Conservation (phyloP, 305 asterid genomes). For the Fraxinus xanthoxyloides region DNA sequence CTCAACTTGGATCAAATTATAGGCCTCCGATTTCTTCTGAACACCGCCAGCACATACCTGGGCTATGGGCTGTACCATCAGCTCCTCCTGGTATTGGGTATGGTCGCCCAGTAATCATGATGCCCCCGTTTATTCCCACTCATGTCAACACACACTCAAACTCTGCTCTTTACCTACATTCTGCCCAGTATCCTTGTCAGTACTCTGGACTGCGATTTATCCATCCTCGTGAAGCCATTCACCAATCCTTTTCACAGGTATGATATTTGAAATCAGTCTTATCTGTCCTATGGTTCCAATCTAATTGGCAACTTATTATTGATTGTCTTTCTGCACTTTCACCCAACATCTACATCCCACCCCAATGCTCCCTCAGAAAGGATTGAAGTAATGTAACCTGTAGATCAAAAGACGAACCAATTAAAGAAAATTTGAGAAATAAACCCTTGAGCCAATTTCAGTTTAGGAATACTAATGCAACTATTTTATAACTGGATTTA, state of each 20-base stretch:
- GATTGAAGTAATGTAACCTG: background rate
- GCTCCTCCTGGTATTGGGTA: slow-evolving; percentile 74
- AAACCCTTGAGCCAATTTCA: background rate
- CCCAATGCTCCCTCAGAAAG: background rate
- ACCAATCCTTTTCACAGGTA: slow-evolving; percentile 85
- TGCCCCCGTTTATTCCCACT: slow-evolving; percentile 69
- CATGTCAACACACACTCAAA: slow-evolving; percentile 62
- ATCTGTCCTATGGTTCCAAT: background rate
- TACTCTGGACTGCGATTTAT: slow-evolving; percentile 72
- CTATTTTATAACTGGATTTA: background rate
- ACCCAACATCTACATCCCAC: background rate
- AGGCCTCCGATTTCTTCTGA: slow-evolving; percentile 66
- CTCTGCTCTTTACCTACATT: slow-evolving; percentile 63
- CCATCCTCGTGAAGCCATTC: slow-evolving; percentile 79
- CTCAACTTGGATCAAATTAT: slow-evolving; percentile 80
- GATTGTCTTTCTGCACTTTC: background rate
- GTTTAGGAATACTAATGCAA: background rate
- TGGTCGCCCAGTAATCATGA: slow-evolving; percentile 69
- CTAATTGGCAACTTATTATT: background rate
- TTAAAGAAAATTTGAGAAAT: background rate
- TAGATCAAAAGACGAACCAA: background rate
- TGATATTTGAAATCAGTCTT: background rate
- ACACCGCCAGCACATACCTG: slow-evolving; percentile 78
- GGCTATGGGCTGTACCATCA: slow-evolving; percentile 67
- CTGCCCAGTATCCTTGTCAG: slow-evolving; percentile 84